phyloP scores from a whole-genome alignment of 2,329 filamentous ascomycete genomes.

The Gnomoniopsis sp. region DNA sequence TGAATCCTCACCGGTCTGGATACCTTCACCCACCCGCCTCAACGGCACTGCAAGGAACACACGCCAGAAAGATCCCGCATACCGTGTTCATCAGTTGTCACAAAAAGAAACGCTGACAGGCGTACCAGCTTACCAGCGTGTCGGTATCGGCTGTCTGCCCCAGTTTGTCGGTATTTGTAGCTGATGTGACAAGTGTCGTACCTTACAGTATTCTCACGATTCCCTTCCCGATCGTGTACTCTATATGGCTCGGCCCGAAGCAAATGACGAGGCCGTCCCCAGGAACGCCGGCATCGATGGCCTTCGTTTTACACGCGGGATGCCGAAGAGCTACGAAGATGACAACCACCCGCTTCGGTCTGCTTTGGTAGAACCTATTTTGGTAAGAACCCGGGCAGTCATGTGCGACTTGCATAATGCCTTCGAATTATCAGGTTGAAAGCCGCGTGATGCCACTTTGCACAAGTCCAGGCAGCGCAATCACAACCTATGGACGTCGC shows the following conservation, averaged over 20 bases:
- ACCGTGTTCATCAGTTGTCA: constrained; percentile 15
- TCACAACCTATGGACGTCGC: no score
- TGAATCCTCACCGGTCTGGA: constrained; percentile 15
- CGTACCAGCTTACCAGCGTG: constrained; percentile 5
- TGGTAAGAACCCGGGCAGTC: no score
- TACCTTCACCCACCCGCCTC: constrained; percentile 9
- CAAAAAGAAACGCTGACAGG: constrained; percentile 5
- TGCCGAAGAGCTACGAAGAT: no score
- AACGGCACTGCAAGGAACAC: constrained; percentile 16
- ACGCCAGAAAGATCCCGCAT: constrained; percentile 3
- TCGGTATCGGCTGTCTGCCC: constrained; percentile 11
- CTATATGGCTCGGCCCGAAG: constrained; percentile 1
- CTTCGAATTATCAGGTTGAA: no score
- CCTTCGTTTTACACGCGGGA: no score
- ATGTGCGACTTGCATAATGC: no score
- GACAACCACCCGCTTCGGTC: no score
- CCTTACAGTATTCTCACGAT: not conserved
- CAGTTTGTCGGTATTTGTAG: not conserved
- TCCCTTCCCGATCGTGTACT: not conserved
- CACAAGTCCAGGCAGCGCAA: no score
- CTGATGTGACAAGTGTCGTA: constrained; percentile 9
- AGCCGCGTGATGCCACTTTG: no score
- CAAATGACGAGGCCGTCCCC: not conserved
- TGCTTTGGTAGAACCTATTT: no score
- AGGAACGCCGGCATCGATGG: not conserved